Evolutionary conservation across 352 stramenopile species (phyloP), one percentile per base, ranked within the genome.

Genomic region (Phytophthora palmivora): DNA sequence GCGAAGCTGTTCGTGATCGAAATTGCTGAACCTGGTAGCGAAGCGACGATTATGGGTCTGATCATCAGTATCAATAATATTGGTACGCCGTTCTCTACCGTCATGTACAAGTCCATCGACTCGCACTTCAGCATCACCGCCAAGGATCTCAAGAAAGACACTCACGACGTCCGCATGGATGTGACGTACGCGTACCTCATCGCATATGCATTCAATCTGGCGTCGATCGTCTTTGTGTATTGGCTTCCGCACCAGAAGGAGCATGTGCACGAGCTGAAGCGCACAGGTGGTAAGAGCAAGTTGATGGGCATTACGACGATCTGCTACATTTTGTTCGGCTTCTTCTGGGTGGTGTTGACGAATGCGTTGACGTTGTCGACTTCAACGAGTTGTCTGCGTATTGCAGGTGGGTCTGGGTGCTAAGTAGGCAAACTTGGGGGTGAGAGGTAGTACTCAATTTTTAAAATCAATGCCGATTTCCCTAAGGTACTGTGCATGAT

Each of bases 41-140:
- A 89, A 62, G 72, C 67, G 4, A 75, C 76, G 12, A 51, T 87
- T 24, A 72, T 79, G 37, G 74, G 68, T 0, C 52, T 89, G 14
- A 65, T 68, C 2, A 66, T 70, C 24, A 82, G 48, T 1, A 67
- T 70, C 33, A 61, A 65, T 44, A 67, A 74, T 28, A 53, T 89
- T 16, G 72, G 50, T 12, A 58, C 52, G 14, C 77, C 77, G 9
- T 84, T 89, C 33, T 70, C 58, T 2, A 72, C 72, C 1, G 68
- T 82, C 42, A 67, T 89, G 11, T 79, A 65, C 60, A 87, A 87
- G 68, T 76, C 37, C 5, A 72, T 88, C 32, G 65, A 87, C 41
- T 63, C 54, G 12, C 66, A 76, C 64, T 79, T 89, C 34, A 68
- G 78, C 42, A 74, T 82, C 22, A 58, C 69, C 36, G 61, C 56